A percentile compares a stretch with the other conserved stretches of the same genome.
Conservation (phyloP, 345 rosid species). For the Lepidium didymum region DNA sequence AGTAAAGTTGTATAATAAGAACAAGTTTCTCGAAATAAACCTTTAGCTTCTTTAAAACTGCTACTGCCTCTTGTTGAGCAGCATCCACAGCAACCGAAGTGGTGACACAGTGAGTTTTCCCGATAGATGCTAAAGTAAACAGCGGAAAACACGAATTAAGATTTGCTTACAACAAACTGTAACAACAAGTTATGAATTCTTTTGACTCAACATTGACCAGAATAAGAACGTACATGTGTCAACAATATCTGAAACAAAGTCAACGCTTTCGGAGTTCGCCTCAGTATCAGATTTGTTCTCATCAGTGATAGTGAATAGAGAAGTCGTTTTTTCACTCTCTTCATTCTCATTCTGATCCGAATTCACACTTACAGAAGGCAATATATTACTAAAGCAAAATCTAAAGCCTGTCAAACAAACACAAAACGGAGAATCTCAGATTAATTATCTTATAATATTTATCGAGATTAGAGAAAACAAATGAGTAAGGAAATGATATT, state of each 20-base stretch:
- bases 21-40: slow-evolving; percentile 32
- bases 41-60: slow-evolving; percentile 64
- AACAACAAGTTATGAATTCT: not conserved
- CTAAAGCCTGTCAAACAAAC: slow-evolving; percentile 40
- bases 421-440: not conserved
- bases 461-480: not conserved
- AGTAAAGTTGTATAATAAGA: not conserved
- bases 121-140: slow-evolving; percentile 22
- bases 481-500: not conserved
- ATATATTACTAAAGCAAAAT: slow-evolving; percentile 29
- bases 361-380: slow-evolving; percentile 18
- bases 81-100: slow-evolving; percentile 47
- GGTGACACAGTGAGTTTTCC: slow-evolving; percentile 31
- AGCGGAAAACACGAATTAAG: not conserved
- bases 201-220: not conserved
- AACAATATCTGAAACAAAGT: slow-evolving; percentile 21
- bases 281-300: slow-evolving; percentile 27
- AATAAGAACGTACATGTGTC: slow-evolving; percentile 27
- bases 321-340: slow-evolving; percentile 12
- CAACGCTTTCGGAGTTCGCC: slow-evolving; percentile 13
- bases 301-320: slow-evolving; percentile 15
- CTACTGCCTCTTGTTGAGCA: slow-evolving; percentile 65
- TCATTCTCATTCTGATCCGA: slow-evolving; percentile 23
- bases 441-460: not conserved
- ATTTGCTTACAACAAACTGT: not conserved